Percentiles rank a stretch among this genome's conserved stretches.
Evolutionary conservation across 1,284 basidiomycete genomes (phyloP).

Genomic region (Coniophora puteana): DNA sequence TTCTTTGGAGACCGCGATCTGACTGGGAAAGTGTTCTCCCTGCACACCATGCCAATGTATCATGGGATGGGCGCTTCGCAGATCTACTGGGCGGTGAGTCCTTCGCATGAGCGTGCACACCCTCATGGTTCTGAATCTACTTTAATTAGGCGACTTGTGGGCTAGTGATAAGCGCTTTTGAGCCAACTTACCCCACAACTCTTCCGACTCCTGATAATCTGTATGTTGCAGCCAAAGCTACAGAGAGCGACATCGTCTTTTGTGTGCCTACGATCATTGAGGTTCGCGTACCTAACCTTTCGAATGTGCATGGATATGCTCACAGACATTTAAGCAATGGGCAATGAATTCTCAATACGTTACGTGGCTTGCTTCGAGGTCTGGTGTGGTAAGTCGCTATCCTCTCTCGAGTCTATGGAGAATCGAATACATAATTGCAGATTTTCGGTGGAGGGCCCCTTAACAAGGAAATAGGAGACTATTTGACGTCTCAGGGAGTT

Average conservation of each 20-base stretch:
- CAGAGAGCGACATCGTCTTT: neutral
- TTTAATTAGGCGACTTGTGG: neutral
- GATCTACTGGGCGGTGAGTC: constrained; percentile 17
- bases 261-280: constrained; percentile 1
- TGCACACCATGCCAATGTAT: constrained; percentile 1
- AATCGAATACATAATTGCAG: constrained; percentile 14
- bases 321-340: too few species aligned
- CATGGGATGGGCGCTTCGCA: constrained; percentile 20
- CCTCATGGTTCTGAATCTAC: neutral
- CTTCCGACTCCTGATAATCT: neutral
- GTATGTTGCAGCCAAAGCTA: constrained; percentile 1
- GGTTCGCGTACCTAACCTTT: too few species aligned
- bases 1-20: constrained; percentile 3
- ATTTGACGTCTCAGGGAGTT: constrained; percentile 19
- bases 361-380: neutral
- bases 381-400: constrained; percentile 16
- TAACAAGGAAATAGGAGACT: constrained; percentile 22
- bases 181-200: neutral
- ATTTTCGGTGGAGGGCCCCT: constrained; percentile 28
- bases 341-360: neutral
- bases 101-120: constrained; percentile 6
- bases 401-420: too few species aligned
- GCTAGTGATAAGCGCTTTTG: neutral
- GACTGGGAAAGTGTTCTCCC: neutral
- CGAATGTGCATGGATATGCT: too few species aligned